Evolutionary conservation across 805 yeast species (phyloP).

Genomic region (Nakazawaea siamensis): DNA sequence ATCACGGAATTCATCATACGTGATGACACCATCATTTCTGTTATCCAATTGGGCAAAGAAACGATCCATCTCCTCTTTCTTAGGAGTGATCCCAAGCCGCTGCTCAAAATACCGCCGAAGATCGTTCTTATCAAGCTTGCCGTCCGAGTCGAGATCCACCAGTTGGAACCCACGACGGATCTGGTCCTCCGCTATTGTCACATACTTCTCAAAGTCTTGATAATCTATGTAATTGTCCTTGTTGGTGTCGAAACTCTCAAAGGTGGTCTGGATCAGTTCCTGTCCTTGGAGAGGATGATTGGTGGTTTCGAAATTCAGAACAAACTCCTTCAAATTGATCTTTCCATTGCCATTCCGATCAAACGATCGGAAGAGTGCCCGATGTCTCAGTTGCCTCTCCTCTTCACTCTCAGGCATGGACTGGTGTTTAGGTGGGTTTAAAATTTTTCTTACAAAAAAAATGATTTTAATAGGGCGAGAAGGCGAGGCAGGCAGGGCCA

Average conservation of each 20-base stretch:
- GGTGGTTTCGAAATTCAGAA: conserved; percentile 32
- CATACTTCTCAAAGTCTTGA: conserved; percentile 58
- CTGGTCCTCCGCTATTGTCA: conserved; percentile 60
- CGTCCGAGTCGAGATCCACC: conserved; percentile 69
- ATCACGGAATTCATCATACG: conserved; percentile 82
- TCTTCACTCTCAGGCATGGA: conserved; percentile 15
- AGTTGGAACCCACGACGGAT: conserved; percentile 59
- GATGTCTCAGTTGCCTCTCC: conserved; percentile 27
- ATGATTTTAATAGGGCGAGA: background rate
- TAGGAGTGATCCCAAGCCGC: conserved; percentile 44
- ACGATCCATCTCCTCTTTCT: conserved; percentile 40
- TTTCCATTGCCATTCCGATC: conserved; percentile 39
- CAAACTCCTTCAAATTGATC: conserved; percentile 39
- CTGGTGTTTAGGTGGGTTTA: too few species aligned
- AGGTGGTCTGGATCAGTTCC: conserved; percentile 48
- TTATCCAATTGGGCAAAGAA: conserved; percentile 50
- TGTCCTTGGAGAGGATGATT: conserved; percentile 62
- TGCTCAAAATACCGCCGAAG: conserved; percentile 54
- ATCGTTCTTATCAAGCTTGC: conserved; percentile 57
- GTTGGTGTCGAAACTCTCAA: conserved; percentile 50
- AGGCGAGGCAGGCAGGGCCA: too few species aligned
- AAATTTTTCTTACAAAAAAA: background rate
- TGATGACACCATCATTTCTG: conserved; percentile 56
- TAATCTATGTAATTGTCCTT: conserved; percentile 52
- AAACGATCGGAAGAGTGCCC: conserved; percentile 31